phyloP scores from a whole-genome alignment of 805 yeast species.

The Blastobotrys attinorum region DNA sequence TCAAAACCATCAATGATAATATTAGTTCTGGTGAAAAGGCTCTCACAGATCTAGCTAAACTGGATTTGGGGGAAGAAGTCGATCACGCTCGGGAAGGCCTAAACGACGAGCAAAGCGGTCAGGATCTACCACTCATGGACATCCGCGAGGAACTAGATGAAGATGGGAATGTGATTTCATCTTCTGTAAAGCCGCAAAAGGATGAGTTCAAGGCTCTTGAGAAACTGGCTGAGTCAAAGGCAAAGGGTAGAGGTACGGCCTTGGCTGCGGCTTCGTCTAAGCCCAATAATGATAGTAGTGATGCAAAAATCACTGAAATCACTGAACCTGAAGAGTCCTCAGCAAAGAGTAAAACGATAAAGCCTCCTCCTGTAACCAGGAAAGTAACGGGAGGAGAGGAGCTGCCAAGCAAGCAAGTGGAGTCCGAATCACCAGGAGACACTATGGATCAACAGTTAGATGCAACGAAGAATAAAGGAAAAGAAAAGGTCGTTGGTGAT shows the following conservation, averaged over 20 bases:
- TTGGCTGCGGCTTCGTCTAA: not conserved
- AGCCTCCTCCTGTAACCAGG: not conserved
- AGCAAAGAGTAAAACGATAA: not conserved
- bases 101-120: slow-evolving; percentile 31
- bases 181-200: slow-evolving; percentile 37
- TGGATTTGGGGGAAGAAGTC: slow-evolving; percentile 16
- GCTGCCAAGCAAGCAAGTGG: not conserved
- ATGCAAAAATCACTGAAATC: not conserved
- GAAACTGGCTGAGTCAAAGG: slow-evolving; percentile 2
- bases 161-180: slow-evolving; percentile 55
- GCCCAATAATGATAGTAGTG: not conserved
- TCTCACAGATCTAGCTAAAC: slow-evolving; percentile 4
- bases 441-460: not conserved
- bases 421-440: not conserved
- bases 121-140: slow-evolving; percentile 64
- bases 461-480: not conserved
- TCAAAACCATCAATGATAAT: slow-evolving; percentile 10
- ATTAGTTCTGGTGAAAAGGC: slow-evolving; percentile 15
- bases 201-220: slow-evolving; percentile 22
- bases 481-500: not conserved
- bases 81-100: slow-evolving; percentile 29
- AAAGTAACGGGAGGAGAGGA: not conserved
- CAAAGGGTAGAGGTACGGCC: not conserved
- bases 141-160: slow-evolving; percentile 81
- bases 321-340: not conserved